Evolutionary conservation across 208 protist genomes (phyloP).

Genomic region (Acanthamoeba sp.): DNA sequence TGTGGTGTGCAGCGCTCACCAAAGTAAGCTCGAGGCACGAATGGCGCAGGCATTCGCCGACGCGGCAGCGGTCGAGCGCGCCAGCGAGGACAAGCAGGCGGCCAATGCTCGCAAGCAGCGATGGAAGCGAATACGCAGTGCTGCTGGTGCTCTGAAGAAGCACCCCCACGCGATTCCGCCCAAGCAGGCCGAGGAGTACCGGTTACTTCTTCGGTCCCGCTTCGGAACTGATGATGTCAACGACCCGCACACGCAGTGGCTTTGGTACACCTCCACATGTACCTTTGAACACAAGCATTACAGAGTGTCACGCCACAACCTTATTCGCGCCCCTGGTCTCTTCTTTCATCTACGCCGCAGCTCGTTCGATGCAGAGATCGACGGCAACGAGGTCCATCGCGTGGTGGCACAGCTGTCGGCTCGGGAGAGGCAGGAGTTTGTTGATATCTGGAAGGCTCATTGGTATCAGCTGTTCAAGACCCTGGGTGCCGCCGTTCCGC

Average conservation of each 20-base stretch:
- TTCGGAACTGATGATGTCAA: conserved; percentile 18
- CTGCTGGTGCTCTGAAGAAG: conserved; percentile 26
- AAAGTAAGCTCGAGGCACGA: conserved; percentile 7
- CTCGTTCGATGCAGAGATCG: conserved; percentile 38
- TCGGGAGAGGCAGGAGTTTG: background rate
- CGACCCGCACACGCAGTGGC: conserved; percentile 12
- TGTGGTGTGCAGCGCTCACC: background rate
- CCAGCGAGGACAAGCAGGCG: background rate
- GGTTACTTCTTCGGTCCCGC: background rate
- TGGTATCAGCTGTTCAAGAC: conserved; percentile 47
- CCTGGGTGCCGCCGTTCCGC: background rate
- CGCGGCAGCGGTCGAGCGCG: background rate
- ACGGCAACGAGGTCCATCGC: background rate
- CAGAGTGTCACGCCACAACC: no score
- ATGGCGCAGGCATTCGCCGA: conserved; percentile 31
- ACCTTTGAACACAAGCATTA: no score
- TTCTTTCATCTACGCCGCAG: background rate
- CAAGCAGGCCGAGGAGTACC: conserved; percentile 2
- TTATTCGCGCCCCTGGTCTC: no score
- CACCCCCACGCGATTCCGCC: background rate
- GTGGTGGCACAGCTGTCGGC: background rate
- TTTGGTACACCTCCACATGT: no score
- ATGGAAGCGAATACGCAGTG: conserved; percentile 44
- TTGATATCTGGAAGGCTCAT: conserved; percentile 35
- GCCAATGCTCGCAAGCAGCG: background rate